A percentile compares a stretch with the other conserved stretches of the same genome.
Evolutionary conservation across 331 rosid species (phyloP).

Genomic region (Stylosanthes scabra): DNA sequence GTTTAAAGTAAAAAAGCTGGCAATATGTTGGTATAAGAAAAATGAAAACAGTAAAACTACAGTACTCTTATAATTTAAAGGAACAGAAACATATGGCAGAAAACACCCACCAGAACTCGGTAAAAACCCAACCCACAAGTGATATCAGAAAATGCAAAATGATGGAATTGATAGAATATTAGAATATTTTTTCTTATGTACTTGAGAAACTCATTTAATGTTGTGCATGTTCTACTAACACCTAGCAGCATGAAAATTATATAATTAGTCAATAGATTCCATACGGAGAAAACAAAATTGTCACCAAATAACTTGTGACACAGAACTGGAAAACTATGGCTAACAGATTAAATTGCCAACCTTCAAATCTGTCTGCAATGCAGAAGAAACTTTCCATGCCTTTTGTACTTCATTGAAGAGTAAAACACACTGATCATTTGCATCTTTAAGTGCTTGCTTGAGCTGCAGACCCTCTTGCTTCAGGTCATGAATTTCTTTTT

Average conservation of each 20-base stretch:
- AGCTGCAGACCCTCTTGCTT: conserved; percentile 79
- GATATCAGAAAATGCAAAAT: conserved; percentile 23
- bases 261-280: conserved; percentile 1
- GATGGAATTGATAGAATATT: neutral
- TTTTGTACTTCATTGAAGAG: conserved; percentile 97
- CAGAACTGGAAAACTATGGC: conserved; percentile 40
- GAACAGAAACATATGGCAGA: conserved; percentile 13
- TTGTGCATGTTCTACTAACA: conserved; percentile 6
- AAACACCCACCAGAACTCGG: conserved; percentile 19
- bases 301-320: conserved; percentile 35
- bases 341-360: conserved; percentile 51
- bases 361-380: conserved; percentile 90
- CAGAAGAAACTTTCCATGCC: conserved; percentile 88
- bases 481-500: conserved; percentile 77
- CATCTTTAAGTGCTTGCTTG: conserved; percentile 72
- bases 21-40: conserved; percentile 11
- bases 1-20: conserved; percentile 3
- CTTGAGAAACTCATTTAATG: conserved; percentile 6
- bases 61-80: neutral
- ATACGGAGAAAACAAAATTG: conserved; percentile 25
- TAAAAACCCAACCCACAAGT: conserved; percentile 7
- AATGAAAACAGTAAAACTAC: conserved; percentile 10
- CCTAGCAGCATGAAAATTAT: conserved; percentile 31
- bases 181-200: conserved; percentile 8
- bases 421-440: conserved; percentile 89